phyloP scores from a whole-genome alignment of 805 yeast species.

The Pichia exigua region DNA sequence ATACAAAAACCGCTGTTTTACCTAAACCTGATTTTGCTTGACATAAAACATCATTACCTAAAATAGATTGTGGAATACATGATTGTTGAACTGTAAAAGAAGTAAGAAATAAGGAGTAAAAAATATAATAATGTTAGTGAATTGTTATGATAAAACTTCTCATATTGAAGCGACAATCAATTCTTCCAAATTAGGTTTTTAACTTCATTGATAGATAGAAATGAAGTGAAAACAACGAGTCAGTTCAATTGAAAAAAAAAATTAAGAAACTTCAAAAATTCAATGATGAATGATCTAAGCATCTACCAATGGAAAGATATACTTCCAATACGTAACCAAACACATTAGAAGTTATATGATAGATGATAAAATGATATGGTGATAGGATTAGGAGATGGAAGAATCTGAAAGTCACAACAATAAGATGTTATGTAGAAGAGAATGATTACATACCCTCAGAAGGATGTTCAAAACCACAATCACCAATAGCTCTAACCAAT shows the following conservation, averaged over 20 bases:
- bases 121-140: constrained; percentile 4
- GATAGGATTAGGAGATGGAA: not conserved
- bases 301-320: not conserved
- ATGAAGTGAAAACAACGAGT: not conserved
- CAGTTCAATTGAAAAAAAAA: not conserved
- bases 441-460: constrained; percentile 76
- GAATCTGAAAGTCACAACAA: not conserved
- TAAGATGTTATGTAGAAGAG: not conserved
- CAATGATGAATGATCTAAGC: not conserved
- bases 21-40: constrained; percentile 99
- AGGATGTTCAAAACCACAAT: constrained; percentile 99
- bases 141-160: not conserved
- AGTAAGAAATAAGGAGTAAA: not conserved
- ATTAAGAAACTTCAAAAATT: too few relatives aligned
- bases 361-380: not conserved
- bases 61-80: constrained; percentile 94
- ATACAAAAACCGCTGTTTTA: constrained; percentile 96
- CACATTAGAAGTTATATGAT: not conserved
- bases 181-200: not conserved
- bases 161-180: not conserved
- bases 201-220: not conserved
- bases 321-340: not conserved
- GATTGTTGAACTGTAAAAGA: constrained; percentile 76
- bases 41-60: constrained; percentile 96
- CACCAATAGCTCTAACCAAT: constrained; percentile 93